Evolutionary conservation across 305 asterid species (phyloP), one percentile per base, ranked within the genome.

Genomic region (Stenogyne calaminthoides): DNA sequence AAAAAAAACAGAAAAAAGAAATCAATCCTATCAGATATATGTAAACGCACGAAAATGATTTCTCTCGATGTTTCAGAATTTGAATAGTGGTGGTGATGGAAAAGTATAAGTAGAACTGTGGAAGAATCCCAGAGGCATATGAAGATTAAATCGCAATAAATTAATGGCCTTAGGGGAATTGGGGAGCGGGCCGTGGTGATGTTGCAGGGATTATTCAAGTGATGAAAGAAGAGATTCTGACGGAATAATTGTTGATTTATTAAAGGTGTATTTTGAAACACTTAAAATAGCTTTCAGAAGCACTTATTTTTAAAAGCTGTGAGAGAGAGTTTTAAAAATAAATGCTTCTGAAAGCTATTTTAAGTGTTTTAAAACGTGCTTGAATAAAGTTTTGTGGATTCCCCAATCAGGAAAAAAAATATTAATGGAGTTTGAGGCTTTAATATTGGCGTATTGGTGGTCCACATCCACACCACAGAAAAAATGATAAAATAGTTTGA

Each of bases 61-160:
- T 29, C 15, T 27, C 9, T 27, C 39, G 16, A 19, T 20, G 67
- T 12, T 25, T 72, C 59, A 80, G 64, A 79, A 65, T 60, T 71
- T 55, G 82, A 76, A 60, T 59, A 65, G 39, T 27, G 60, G 63
- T 55, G 72, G 62, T 32, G 73, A 69, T 64, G 63, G 58, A 27
- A 20, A 11, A 57, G 20, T 20, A 52, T 16, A 5, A 10, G 34
- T 12, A 40, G 20, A 69, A 29, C 8, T 7, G 34, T 12, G 32
- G 29, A 69, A 19, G 42, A 76, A 64, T 25, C 80, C 80, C 82
- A 78, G 58, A 79, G 77, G 80, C 79, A 14, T 34, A 58, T 25
- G 55, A 61, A 59, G 39, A 75, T 64, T 5, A 29, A 64, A 75
- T 39, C 58, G 39, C 9, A 14, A 57, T n/a, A 14, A 22, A 49